These are phyloP conservation scores for Blastobotrys illinoisensis DNA, from an alignment of 1,139 yeast genomes.

Conservation along the genomic window DNA sequence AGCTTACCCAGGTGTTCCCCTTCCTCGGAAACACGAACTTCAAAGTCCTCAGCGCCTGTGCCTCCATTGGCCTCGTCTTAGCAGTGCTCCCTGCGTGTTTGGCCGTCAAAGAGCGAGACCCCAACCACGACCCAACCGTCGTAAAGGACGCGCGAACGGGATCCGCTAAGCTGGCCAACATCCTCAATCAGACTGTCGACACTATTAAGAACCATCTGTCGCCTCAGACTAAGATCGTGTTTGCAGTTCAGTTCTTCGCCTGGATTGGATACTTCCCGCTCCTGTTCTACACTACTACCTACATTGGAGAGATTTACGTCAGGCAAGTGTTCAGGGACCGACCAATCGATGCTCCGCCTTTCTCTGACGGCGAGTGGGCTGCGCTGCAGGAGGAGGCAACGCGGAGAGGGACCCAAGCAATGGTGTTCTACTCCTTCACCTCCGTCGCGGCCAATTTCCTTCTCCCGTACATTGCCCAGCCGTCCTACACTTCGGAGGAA, in stretches of 20 bases:
- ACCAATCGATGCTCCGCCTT: conserved; percentile 15
- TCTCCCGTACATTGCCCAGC: conserved; percentile 27
- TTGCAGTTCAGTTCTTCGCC: conserved; percentile 33
- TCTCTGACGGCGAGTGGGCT: conserved; percentile 16
- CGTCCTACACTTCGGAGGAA: conserved; percentile 11
- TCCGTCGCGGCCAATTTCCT: conserved; percentile 32
- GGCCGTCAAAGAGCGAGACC: conserved; percentile 42
- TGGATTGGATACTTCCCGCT: conserved; percentile 38
- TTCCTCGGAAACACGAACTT: conserved; percentile 46
- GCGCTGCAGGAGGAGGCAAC: conserved; percentile 26
- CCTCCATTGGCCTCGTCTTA: conserved; percentile 39
- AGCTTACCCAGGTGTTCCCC: conserved; percentile 34
- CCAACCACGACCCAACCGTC: conserved; percentile 36
- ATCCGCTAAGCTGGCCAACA: conserved; percentile 12
- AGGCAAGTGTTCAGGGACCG: conserved; percentile 19
- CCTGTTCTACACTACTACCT: conserved; percentile 36
- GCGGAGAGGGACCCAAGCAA: conserved; percentile 35
- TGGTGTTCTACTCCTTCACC: conserved; percentile 33
- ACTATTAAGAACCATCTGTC: conserved; percentile 35
- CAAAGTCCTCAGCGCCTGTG: conserved; percentile 43
- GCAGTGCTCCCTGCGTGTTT: conserved; percentile 40
- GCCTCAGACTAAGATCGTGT: conserved; percentile 26
- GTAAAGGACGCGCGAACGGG: conserved; percentile 23
- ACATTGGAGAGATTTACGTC: conserved; percentile 38
- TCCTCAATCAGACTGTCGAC: conserved; percentile 31